phyloP scores from a whole-genome alignment of 1,284 basidiomycete genomes.

The Sporisorium iseilematis-ciliati region DNA sequence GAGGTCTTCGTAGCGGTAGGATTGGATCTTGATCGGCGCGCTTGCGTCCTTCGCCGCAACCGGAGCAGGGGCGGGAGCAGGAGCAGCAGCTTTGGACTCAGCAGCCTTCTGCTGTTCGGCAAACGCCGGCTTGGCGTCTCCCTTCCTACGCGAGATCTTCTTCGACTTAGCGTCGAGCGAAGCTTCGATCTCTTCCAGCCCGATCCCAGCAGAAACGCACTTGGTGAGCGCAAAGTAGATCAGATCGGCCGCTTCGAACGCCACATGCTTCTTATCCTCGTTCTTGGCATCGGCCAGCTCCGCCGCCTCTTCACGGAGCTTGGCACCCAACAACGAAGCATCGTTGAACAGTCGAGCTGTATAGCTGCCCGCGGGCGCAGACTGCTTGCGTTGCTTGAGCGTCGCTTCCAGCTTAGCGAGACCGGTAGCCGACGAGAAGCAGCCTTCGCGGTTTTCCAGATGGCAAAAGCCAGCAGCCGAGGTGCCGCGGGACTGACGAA shows the following conservation, averaged over 20 bases:
- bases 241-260: conserved; percentile 95
- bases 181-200: conserved; percentile 84
- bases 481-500: conserved; percentile 82
- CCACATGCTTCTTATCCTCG: conserved; percentile 79
- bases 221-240: conserved; percentile 92
- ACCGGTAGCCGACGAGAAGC: conserved; percentile 83
- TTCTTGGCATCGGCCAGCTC: conserved; percentile 89
- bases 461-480: conserved; percentile 82
- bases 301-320: conserved; percentile 98
- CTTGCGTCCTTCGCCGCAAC: conserved; percentile 62
- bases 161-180: conserved; percentile 87
- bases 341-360: conserved; percentile 90
- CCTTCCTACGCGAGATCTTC: conserved; percentile 87
- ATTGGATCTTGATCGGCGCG: conserved; percentile 72
- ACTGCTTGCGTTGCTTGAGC: conserved; percentile 78
- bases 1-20: conserved; percentile 67
- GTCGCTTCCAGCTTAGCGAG: conserved; percentile 86
- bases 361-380: conserved; percentile 91
- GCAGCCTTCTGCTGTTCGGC: conserved; percentile 69
- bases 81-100: conserved; percentile 54
- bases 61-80: conserved; percentile 22
- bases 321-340: conserved; percentile 82
- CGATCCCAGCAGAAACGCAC: conserved; percentile 87
- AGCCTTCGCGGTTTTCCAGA: conserved; percentile 76
- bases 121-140: conserved; percentile 94